Evolutionary conservation across 2,329 filamentous ascomycete species (phyloP).

Genomic region (Diaporthe helianthi): DNA sequence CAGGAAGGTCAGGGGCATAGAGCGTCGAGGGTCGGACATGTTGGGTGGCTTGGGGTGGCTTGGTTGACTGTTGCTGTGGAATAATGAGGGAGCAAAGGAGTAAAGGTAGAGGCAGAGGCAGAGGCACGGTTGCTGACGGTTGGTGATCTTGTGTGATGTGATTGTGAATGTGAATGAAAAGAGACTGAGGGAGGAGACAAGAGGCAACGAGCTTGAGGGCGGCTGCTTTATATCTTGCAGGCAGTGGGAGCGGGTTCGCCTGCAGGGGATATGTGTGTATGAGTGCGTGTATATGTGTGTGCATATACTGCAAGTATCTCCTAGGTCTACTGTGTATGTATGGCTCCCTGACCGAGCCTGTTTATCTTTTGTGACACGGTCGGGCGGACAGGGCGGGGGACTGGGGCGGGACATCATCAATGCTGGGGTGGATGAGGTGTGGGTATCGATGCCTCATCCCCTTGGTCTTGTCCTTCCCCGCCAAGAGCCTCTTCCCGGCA

Average conservation of each 20-base stretch:
- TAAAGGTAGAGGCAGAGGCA: not conserved
- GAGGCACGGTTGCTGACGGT: not conserved
- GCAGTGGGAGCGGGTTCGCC: not conserved
- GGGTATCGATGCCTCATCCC: not conserved
- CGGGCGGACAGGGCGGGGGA: not conserved
- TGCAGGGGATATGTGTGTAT: not conserved
- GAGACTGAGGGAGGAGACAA: not conserved
- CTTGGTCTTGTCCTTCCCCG: not conserved
- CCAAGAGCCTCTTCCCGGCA: conserved; percentile 1
- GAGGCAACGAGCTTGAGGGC: conserved; percentile 1
- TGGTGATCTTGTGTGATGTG: not conserved
- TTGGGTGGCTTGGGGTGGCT: not conserved
- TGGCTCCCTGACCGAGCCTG: not conserved
- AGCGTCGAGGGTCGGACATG: conserved; percentile 30
- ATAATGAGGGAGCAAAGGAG: not conserved
- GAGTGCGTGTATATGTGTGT: too few species aligned
- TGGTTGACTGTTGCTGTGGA: not conserved
- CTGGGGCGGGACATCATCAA: not conserved
- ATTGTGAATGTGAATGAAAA: too few species aligned
- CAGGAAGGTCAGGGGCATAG: conserved; percentile 52
- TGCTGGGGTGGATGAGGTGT: conserved; percentile 18
- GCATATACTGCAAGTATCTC: too few species aligned
- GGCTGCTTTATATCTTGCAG: conserved; percentile 28
- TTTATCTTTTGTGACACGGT: conserved; percentile 20
- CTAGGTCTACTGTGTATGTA: too few species aligned